A percentile compares a stretch with the other conserved stretches of the same genome.
Evolutionary conservation across 2,329 filamentous ascomycete genomes (phyloP).

Genomic region (Dactylellina sp.): DNA sequence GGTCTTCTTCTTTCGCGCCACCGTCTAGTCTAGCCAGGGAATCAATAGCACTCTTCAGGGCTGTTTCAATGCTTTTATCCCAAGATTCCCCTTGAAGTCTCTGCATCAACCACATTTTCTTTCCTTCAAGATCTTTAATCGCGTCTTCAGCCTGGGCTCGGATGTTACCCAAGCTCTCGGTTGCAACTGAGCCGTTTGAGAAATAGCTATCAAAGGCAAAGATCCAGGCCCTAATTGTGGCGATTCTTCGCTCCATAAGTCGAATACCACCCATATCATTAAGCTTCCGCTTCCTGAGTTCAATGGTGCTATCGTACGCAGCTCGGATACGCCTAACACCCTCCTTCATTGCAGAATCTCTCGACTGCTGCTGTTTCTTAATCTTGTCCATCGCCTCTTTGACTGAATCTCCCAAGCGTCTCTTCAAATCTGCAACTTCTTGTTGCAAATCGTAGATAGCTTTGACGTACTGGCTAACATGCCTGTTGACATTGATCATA

Average conservation of each 20-base stretch:
- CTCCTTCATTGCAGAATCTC: slow-evolving; percentile 79
- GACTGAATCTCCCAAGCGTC: slow-evolving; percentile 90
- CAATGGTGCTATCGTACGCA: slow-evolving; percentile 82
- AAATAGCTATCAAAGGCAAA: slow-evolving; percentile 87
- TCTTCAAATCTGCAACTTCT: slow-evolving; percentile 94
- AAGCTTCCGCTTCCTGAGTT: slow-evolving; percentile 82
- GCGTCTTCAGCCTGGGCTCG: slow-evolving; percentile 91
- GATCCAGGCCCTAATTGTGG: slow-evolving; percentile 89
- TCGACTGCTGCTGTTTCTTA: slow-evolving; percentile 88
- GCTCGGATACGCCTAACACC: slow-evolving; percentile 81
- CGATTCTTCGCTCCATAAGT: slow-evolving; percentile 84
- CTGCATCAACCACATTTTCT: slow-evolving; percentile 89
- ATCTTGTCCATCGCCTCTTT: slow-evolving; percentile 85
- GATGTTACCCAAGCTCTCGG: slow-evolving; percentile 77
- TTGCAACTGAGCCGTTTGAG: slow-evolving; percentile 72
- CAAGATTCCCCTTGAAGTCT: slow-evolving; percentile 82
- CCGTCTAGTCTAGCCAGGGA: slow-evolving; percentile 81
- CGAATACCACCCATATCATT: slow-evolving; percentile 83
- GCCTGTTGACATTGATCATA: slow-evolving; percentile 97
- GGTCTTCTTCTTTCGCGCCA: slow-evolving; percentile 74
- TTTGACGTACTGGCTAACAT: slow-evolving; percentile 98
- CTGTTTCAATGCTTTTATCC: slow-evolving; percentile 88
- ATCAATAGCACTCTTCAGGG: slow-evolving; percentile 83
- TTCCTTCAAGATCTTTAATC: slow-evolving; percentile 86
- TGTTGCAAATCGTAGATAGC: slow-evolving; percentile 99